Conservation (phyloP, 2,329 filamentous ascomycete genomes). For the Hymenoscyphus infarciens region DNA sequence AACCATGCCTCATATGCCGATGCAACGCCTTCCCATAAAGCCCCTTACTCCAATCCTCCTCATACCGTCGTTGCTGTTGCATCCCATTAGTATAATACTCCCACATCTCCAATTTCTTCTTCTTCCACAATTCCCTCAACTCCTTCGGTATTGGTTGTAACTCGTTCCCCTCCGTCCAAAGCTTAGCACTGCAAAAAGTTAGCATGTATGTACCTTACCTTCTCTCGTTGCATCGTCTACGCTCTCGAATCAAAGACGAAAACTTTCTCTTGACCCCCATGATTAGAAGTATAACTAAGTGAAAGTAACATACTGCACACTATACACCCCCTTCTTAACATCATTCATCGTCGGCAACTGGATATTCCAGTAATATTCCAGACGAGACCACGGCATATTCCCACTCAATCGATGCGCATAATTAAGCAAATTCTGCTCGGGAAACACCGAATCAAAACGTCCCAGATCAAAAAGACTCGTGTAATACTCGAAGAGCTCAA, state of each 20-base stretch:
- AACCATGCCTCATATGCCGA: not conserved
- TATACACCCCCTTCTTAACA: slow-evolving; percentile 34
- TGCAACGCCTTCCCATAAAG: not conserved
- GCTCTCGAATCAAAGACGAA: too few species aligned
- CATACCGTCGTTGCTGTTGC: not conserved
- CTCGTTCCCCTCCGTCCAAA: slow-evolving; percentile 33
- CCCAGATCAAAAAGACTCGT: slow-evolving; percentile 36
- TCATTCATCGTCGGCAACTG: slow-evolving; percentile 39
- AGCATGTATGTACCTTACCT: too few species aligned
- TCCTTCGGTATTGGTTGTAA: slow-evolving; percentile 15
- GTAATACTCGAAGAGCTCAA: slow-evolving; percentile 39
- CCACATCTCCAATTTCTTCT: slow-evolving; percentile 17
- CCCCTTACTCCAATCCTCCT: not conserved
- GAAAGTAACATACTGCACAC: slow-evolving; percentile 30
- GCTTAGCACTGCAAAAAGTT: slow-evolving; percentile 32
- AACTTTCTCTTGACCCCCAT: too few species aligned
- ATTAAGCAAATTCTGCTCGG: slow-evolving; percentile 44
- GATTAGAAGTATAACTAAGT: too few species aligned
- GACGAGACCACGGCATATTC: slow-evolving; percentile 41
- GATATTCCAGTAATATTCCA: slow-evolving; percentile 40
- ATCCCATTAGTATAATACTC: slow-evolving; percentile 2
- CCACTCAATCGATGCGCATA: slow-evolving; percentile 42
- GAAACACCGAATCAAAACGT: slow-evolving; percentile 39
- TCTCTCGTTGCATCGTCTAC: too few species aligned
- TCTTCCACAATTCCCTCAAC: slow-evolving; percentile 19